Evolutionary conservation across 2,329 filamentous ascomycete genomes (phyloP).

Genomic region (Exophiala dermatitidis): DNA sequence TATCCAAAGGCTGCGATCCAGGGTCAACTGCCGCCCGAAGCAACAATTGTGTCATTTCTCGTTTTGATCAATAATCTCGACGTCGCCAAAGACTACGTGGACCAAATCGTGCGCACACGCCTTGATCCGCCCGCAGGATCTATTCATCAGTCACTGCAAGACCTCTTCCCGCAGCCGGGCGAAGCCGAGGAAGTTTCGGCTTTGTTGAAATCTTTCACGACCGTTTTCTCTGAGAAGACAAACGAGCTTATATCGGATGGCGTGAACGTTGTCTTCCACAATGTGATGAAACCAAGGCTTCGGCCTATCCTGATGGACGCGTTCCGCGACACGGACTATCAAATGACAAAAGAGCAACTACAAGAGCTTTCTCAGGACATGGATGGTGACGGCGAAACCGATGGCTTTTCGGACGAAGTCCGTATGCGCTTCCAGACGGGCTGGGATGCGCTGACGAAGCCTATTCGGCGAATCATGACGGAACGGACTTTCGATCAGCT

Average conservation of each 20-base stretch:
- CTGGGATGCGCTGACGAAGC: slow-evolving; percentile 80
- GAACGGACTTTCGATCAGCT: slow-evolving; percentile 67
- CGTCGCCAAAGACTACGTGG: slow-evolving; percentile 81
- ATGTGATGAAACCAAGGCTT: slow-evolving; percentile 77
- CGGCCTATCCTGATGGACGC: slow-evolving; percentile 78
- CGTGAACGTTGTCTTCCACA: slow-evolving; percentile 75
- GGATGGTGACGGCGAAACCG: slow-evolving; percentile 28
- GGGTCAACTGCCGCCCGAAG: slow-evolving; percentile 77
- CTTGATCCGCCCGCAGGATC: slow-evolving; percentile 44
- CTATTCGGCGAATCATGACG: slow-evolving; percentile 78
- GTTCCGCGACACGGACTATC: slow-evolving; percentile 88
- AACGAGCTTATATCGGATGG: slow-evolving; percentile 77
- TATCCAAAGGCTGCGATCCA: slow-evolving; percentile 75
- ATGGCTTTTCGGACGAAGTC: slow-evolving; percentile 55
- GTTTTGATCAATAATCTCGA: slow-evolving; percentile 95
- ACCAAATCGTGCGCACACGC: slow-evolving; percentile 69
- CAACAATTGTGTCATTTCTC: slow-evolving; percentile 80
- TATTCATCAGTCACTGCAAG: slow-evolving; percentile 33
- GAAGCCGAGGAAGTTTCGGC: slow-evolving; percentile 65
- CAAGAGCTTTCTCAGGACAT: slow-evolving; percentile 30
- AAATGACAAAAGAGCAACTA: slow-evolving; percentile 46
- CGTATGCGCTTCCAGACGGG: slow-evolving; percentile 71
- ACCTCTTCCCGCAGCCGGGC: slow-evolving; percentile 67
- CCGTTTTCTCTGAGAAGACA: slow-evolving; percentile 68
- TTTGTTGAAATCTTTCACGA: slow-evolving; percentile 53